Conservation (phyloP, 2,329 filamentous ascomycete genomes). For the Cordyceps militaris region DNA sequence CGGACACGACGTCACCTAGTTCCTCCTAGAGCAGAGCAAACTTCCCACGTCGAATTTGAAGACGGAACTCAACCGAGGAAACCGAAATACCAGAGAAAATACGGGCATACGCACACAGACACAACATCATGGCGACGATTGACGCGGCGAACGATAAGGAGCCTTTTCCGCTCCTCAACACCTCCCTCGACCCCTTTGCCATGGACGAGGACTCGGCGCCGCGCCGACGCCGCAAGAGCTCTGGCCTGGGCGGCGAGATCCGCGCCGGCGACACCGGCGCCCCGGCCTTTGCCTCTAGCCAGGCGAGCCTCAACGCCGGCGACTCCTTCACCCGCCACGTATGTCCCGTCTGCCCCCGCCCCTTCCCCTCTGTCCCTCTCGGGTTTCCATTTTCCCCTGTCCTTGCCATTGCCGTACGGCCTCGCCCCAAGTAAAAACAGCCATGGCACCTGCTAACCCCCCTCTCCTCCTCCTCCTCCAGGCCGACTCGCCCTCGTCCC, state of each 20-base stretch:
- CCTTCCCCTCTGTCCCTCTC: too few relatives aligned
- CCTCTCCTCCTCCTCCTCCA: slow-evolving; percentile 1
- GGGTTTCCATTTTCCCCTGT: too few relatives aligned
- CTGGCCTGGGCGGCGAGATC: slow-evolving; percentile 45
- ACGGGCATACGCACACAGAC: not conserved
- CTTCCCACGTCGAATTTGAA: too few relatives aligned
- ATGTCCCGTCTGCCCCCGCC: not conserved
- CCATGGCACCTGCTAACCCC: slow-evolving; percentile 3
- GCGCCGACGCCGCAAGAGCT: slow-evolving; percentile 49
- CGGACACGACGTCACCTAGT: too few relatives aligned
- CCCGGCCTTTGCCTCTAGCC: slow-evolving; percentile 46
- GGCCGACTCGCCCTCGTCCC: slow-evolving; percentile 14
- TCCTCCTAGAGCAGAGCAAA: too few relatives aligned
- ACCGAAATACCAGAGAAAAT: not conserved
- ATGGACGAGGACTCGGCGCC: slow-evolving; percentile 28
- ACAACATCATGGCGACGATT: slow-evolving; percentile 4
- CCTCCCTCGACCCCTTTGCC: slow-evolving; percentile 40
- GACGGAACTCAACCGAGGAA: not conserved
- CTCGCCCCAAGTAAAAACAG: not conserved
- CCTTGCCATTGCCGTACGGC: not conserved
- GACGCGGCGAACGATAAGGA: slow-evolving; percentile 25
- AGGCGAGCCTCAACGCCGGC: slow-evolving; percentile 35
- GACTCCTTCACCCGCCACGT: slow-evolving; percentile 6
- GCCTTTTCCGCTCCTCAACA: slow-evolving; percentile 49
- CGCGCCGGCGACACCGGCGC: slow-evolving; percentile 49